Evolutionary conservation across 176 grass and related monocot genomes (phyloP), one percentile per base, ranked within the genome.

Genomic region (Bothriochloa decipiens): DNA sequence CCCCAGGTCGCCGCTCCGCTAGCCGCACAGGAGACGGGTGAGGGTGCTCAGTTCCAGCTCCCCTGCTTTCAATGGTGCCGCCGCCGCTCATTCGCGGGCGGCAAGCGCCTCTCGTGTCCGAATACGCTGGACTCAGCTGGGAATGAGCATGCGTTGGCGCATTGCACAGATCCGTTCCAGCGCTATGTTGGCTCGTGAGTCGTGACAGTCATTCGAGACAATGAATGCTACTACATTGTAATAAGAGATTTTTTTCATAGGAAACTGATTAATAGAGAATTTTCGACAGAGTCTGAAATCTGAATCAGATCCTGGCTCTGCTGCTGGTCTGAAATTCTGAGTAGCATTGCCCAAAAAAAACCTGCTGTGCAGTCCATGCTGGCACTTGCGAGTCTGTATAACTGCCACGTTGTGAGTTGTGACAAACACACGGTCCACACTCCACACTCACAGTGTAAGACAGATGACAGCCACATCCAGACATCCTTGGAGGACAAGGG

Each of bases 21-120:
- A 27, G 11, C 1, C 6, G 16, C 88, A 90, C 68, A 74, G 65
- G 88, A 45, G 29, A 68, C 16, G 67, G 74, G 47, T 74, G 88
- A 73, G 37, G 25, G 61, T 25, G 32, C 18, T 55, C 26, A 74
- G 57, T 10, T 64, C 23, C 53, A 3, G 58, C 58, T 61, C n/a
- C n/a, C n/a, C 7, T 61, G 58, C n/a, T 41, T 66, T 86, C 36
- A 28, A 32, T 40, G 6, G 27, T 1, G 58, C 58, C n/a, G 53
- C 40, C 52, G 55, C 81, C 55, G 52, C 25, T 43, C 36, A 7
- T 6, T 42, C 29, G 1, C 46, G 37, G 6, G 18, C 10, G 3
- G 45, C 33, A 41, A 16, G 12, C n/a, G 15, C 6, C 32, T 29
- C 72, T 22, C 63, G 82, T 39, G 71, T 46, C 5, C 3, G 26